phyloP scores from a whole-genome alignment of 208 protist species.

The Phytomonas francai region DNA sequence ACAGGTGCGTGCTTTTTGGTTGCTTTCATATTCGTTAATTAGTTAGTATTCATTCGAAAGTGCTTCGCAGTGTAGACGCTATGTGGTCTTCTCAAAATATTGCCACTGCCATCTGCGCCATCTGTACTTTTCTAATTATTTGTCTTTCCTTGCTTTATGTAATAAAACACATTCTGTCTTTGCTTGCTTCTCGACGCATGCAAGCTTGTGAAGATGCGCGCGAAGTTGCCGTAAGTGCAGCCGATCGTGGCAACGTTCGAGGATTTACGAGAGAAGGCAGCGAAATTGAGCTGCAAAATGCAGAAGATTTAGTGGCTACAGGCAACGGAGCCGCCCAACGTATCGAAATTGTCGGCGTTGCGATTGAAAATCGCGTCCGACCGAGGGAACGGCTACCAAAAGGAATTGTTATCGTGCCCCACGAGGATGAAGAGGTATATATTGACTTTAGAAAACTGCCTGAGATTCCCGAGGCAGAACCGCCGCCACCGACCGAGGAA shows the following conservation, averaged over 20 bases:
- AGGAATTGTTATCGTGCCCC: conserved; percentile 17
- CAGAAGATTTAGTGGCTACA: neutral
- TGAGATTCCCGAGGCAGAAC: conserved; percentile 33
- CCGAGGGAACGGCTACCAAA: conserved; percentile 26
- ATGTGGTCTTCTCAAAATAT: neutral
- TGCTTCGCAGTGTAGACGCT: neutral
- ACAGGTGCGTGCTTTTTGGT: neutral
- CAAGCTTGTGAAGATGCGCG: neutral
- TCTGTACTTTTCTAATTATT: neutral
- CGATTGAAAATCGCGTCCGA: conserved; percentile 39
- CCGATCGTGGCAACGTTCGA: neutral
- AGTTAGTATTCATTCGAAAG: neutral
- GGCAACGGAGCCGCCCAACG: neutral
- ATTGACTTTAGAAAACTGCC: conserved; percentile 24
- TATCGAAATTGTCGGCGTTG: conserved; percentile 15
- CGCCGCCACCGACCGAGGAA: conserved; percentile 28
- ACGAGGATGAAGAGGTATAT: conserved; percentile 21
- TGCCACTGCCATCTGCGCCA: neutral
- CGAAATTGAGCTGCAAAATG: neutral
- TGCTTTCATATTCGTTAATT: neutral
- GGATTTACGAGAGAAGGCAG: neutral
- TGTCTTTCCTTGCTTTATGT: neutral
- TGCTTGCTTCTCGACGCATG: neutral
- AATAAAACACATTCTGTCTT: neutral
- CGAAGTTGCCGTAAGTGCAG: conserved; percentile 4